Evolutionary conservation across 2,329 filamentous ascomycete species (phyloP).

Genomic region (Alternaria ventricosa): DNA sequence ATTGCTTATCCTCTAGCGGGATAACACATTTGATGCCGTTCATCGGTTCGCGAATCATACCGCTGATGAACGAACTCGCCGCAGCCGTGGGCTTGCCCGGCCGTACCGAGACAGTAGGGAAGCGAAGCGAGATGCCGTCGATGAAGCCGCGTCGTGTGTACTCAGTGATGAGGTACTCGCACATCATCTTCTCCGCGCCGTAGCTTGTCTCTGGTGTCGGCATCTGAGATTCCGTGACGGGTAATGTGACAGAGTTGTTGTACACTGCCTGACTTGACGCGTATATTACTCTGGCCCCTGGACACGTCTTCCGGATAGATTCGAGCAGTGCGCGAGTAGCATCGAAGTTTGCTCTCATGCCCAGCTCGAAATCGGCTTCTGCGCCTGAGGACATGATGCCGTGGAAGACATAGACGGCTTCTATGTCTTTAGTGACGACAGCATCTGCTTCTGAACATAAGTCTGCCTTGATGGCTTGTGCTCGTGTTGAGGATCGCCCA

Average conservation of each 20-base stretch:
- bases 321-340: conserved; percentile 61
- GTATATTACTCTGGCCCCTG: conserved; percentile 63
- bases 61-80: conserved; percentile 64
- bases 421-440: conserved; percentile 17
- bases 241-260: conserved; percentile 56
- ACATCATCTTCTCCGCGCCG: conserved; percentile 66
- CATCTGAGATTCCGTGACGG: conserved; percentile 45
- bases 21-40: conserved; percentile 57
- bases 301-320: conserved; percentile 56
- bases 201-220: conserved; percentile 66
- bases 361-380: conserved; percentile 64
- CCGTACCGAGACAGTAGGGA: conserved; percentile 65
- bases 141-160: conserved; percentile 64
- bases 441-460: conserved; percentile 44
- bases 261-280: conserved; percentile 67
- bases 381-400: conserved; percentile 70
- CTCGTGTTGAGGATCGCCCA: conserved; percentile 47
- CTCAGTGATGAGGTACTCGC: conserved; percentile 65
- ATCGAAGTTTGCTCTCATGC: conserved; percentile 64
- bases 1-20: conserved; percentile 53
- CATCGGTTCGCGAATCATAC: conserved; percentile 68
- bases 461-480: conserved; percentile 57
- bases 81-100: conserved; percentile 64
- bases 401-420: conserved; percentile 62
- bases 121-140: conserved; percentile 62